A percentile compares a stretch with the other conserved stretches of the same genome.
Conservation (phyloP, 2,329 filamentous ascomycete genomes). For the Juglanconis juglandina region DNA sequence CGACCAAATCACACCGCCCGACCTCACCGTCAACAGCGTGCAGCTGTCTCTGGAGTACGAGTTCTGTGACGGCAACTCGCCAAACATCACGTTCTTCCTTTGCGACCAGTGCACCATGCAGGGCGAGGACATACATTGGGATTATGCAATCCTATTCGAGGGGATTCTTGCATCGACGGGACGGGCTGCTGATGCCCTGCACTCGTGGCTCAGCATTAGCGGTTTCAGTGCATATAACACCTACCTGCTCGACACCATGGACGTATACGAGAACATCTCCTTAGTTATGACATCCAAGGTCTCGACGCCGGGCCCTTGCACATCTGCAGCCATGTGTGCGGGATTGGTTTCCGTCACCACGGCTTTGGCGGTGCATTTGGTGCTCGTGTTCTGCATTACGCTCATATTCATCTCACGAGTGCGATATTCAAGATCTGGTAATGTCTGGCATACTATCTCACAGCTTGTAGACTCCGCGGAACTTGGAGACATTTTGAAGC, state of each 20-base stretch:
- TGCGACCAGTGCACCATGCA: background rate
- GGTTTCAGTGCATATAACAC: background rate
- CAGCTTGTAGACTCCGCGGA: slow-evolving; percentile 1
- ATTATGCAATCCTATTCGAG: background rate
- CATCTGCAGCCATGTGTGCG: background rate
- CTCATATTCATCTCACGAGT: background rate
- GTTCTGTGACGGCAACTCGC: background rate
- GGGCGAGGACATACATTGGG: background rate
- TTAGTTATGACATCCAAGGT: background rate
- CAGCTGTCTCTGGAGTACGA: background rate
- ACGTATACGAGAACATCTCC: background rate
- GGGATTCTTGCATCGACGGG: background rate
- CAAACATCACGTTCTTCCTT: background rate
- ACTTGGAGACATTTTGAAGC: no score
- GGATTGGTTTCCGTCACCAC: background rate
- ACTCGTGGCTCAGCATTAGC: background rate
- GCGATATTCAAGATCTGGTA: slow-evolving; percentile 2
- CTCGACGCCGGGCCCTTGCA: background rate
- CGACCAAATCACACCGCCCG: background rate
- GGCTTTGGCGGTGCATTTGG: background rate
- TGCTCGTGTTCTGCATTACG: background rate
- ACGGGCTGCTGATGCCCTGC: slow-evolving; percentile 2
- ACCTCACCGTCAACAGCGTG: background rate
- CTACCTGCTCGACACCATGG: background rate
- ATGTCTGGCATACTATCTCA: slow-evolving; percentile 6